These are phyloP conservation scores for Tricholoma furcatifolium DNA, from an alignment of 768 basidiomycete genomes.

Conservation along the genomic window DNA sequence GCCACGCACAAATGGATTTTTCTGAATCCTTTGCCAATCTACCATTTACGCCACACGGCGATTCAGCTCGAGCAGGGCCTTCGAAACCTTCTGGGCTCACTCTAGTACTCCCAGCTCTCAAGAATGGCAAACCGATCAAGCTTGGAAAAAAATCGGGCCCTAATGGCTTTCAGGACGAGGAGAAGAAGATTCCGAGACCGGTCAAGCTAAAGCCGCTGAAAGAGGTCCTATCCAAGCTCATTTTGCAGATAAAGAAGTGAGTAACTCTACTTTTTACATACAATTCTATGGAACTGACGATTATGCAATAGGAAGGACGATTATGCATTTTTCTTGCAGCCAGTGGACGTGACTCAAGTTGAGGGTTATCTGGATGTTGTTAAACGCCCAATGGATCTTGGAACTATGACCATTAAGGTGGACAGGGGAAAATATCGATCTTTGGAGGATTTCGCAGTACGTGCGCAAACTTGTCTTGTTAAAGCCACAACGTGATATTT, in stretches of 20 bases:
- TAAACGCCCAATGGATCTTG: slow-evolving; percentile 89
- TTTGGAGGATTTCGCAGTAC: slow-evolving; percentile 75
- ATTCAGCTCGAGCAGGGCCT: slow-evolving; percentile 21
- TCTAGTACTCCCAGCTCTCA: slow-evolving; percentile 68
- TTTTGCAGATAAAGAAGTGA: slow-evolving; percentile 75
- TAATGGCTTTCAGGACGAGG: slow-evolving; percentile 31
- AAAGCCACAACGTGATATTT: slow-evolving; percentile 5
- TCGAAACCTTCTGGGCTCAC: slow-evolving; percentile 51
- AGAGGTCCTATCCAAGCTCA: slow-evolving; percentile 67
- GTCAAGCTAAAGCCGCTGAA: slow-evolving; percentile 77
- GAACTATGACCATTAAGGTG: slow-evolving; percentile 81
- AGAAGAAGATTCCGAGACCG: slow-evolving; percentile 51
- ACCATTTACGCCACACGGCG: slow-evolving; percentile 9
- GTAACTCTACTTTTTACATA: slow-evolving; percentile 14
- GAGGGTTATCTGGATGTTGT: slow-evolving; percentile 68
- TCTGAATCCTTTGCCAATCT: slow-evolving; percentile 18
- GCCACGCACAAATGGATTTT: slow-evolving; percentile 21
- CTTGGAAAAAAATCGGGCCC: slow-evolving; percentile 39
- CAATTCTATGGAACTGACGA: slow-evolving; percentile 11
- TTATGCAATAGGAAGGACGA: slow-evolving; percentile 65
- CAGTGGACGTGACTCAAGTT: slow-evolving; percentile 61
- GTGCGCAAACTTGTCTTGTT: slow-evolving; percentile 22
- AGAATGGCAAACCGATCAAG: slow-evolving; percentile 57
- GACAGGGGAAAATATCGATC: slow-evolving; percentile 74
- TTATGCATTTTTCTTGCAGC: slow-evolving; percentile 78